Conservation (phyloP, 345 rosid genomes). For the Pistacia integerrima region DNA sequence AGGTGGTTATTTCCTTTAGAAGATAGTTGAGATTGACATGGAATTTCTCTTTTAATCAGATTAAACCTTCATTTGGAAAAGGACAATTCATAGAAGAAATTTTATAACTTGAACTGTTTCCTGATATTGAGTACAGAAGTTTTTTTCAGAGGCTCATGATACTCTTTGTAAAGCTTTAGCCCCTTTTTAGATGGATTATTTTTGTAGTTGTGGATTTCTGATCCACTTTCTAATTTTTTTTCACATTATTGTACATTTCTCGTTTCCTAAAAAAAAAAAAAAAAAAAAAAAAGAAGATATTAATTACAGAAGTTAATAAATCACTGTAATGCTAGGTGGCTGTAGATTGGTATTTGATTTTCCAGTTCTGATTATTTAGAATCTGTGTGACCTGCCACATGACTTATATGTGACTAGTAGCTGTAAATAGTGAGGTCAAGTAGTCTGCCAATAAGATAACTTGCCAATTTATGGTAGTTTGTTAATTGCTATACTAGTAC, state of each 20-base stretch:
- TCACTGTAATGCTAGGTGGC: not conserved
- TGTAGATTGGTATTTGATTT: not conserved
- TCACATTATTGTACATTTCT: too few relatives aligned
- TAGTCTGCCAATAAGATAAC: not conserved
- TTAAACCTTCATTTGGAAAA: not conserved
- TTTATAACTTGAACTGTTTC: not conserved
- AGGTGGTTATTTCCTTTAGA: conserved; percentile 44
- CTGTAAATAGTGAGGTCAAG: not conserved
- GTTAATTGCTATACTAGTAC: not conserved
- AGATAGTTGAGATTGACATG: not conserved
- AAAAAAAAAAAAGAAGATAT: too few relatives aligned
- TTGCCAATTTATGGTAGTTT: not conserved
- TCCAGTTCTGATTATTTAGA: not conserved
- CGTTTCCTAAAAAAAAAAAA: too few relatives aligned
- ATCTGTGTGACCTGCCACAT: not conserved
- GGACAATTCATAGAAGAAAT: not conserved
- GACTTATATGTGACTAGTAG: not conserved
- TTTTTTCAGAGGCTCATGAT: too few relatives aligned
- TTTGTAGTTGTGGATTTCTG: too few relatives aligned
- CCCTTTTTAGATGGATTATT: too few relatives aligned
- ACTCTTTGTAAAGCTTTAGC: too few relatives aligned
- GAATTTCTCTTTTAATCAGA: not conserved
- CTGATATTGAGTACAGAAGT: not conserved
- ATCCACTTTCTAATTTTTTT: too few relatives aligned
- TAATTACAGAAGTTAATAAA: not conserved